phyloP scores from a whole-genome alignment of 2,329 filamentous ascomycete species.

The Nemania sp. region DNA sequence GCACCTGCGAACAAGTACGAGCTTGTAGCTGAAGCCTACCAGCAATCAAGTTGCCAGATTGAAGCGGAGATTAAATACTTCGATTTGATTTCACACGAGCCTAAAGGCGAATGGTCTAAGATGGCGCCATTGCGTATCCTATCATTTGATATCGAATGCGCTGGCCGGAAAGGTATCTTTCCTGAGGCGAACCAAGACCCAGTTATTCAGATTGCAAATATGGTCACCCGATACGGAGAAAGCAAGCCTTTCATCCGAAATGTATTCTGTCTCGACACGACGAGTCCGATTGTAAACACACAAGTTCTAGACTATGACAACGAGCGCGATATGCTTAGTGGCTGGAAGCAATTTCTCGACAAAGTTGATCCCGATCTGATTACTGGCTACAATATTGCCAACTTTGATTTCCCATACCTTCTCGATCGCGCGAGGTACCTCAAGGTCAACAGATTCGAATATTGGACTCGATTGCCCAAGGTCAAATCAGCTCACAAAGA shows the following conservation, averaged over 20 bases:
- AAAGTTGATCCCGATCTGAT: conserved; percentile 96
- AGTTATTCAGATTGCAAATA: conserved; percentile 97
- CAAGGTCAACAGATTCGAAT: conserved; percentile 83
- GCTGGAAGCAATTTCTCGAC: conserved; percentile 90
- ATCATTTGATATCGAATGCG: conserved; percentile 99
- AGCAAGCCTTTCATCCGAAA: conserved; percentile 96
- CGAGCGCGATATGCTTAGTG: conserved; percentile 90
- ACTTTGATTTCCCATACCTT: conserved; percentile 98
- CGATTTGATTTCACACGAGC: conserved; percentile 86
- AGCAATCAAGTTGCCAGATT: conserved; percentile 95
- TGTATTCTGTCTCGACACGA: conserved; percentile 93
- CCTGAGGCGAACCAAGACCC: conserved; percentile 92
- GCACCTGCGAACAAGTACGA: conserved; percentile 79
- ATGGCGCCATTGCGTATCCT: conserved; percentile 94
- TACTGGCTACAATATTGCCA: conserved; percentile 98
- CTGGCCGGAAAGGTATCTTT: conserved; percentile 96
- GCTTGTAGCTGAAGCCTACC: conserved; percentile 72
- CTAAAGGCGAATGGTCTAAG: conserved; percentile 96
- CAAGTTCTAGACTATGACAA: conserved; percentile 85
- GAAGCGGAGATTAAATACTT: conserved; percentile 87
- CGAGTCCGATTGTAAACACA: conserved; percentile 93
- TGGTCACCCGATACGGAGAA: conserved; percentile 94
- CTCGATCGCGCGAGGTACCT: conserved; percentile 88
- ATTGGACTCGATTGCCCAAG: conserved; percentile 83
- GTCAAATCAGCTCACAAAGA: conserved; percentile 78